Base-by-base conservation (phyloP, 306 rosid genomes). In the Crataegus laevigata region DNA sequence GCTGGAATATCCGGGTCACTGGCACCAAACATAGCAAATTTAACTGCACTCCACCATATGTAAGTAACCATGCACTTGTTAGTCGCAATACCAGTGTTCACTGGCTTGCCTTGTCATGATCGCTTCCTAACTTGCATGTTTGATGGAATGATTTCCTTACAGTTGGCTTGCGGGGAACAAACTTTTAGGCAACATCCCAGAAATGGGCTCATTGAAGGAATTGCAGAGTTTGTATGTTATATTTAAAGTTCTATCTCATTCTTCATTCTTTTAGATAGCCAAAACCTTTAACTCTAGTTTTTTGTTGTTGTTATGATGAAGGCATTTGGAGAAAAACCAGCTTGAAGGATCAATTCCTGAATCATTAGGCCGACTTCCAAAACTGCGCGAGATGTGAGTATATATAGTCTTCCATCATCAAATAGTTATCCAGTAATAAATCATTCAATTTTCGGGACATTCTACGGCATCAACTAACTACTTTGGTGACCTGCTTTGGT, bases 271-370 rank as follows among this genome's bases (percentile, higher is more conserved):
- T 66, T 45, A 38, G 43, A 38, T 38, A 75, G 28, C 54, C 52
- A 66, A 66, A 69, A 65, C 71, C 74, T 60, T 59, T 40, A 54
- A 69, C 50, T 62, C n/a, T 75, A 45, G 24, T 18, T n/a, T 26
- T 79, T 69, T 8, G 52, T 65, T 77, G 61, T 8, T 66, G 26
- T 57, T 22, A 69, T 82, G 11, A 40, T 22, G 1, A 80, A 94
- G 98, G 87, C 93, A 90, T 88, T 88, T 94, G 89, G 94, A 94
- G 80, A 78, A 81, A 34, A 94, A 94, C 84, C 84, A 86, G 62
- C 79, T 94, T 50, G 88, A 87, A 79, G 98, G 97, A 66, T 1
- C 82, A 73, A 66, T 90, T 81, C 93, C 94, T 72, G 47, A 78
- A 36, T 87, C 97, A 30, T 68, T 78, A 55, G 51, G 75, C 57